Evolutionary conservation across 2,329 filamentous ascomycete genomes (phyloP), one percentile per base, ranked within the genome.

Genomic region (Neopestalotiopsis sp.): DNA sequence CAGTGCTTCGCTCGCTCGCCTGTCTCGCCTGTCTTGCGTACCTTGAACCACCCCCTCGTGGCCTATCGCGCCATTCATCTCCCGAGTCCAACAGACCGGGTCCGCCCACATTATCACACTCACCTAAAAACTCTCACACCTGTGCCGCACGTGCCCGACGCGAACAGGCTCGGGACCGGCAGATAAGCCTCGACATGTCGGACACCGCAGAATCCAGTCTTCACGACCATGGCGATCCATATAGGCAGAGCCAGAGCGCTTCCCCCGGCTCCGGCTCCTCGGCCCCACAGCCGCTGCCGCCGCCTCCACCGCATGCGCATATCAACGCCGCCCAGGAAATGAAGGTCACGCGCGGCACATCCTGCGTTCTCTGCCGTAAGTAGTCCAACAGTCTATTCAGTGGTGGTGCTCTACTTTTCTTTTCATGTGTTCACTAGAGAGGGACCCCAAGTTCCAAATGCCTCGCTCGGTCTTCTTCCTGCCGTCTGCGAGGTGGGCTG

Each of bases 351-450:
- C 83, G 88, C 64, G 87, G 87, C 69, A 87, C 88, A 70, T 89
- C 87, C 70, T 95, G 93, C 75, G 85, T 93, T 14, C 84, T 90
- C 24, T 95, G 93, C 76, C 92, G 45, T 53, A 53, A 53, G 45
- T 53, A 53, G 17, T 20, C 20, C 20, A 17, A 3, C 20, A n/a
- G 45, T 6, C 4, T 53, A 49, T 7, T 59, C 57, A 61, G 24
- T 20, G 32, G 20, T 14, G 20, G 2, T 61, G 58, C 28, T 30
- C 30, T 13, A 34, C 20, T 28, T 10, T 20, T n/a, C 45, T 53
- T 53, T 53, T 53, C 45, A n/a, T 53, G 17, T 53, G 9, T n/a
- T 49, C 42, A 20, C n/a, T 17, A 3, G n/a, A 53, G 17, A 6
- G n/a, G 6, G n/a, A 17, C 17, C 9, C 45, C 10, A 9, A 10